A percentile compares a stretch with the other conserved stretches of the same genome.
Evolutionary conservation across 2,329 filamentous ascomycete species (phyloP).

Genomic region (Esteya vermicola): DNA sequence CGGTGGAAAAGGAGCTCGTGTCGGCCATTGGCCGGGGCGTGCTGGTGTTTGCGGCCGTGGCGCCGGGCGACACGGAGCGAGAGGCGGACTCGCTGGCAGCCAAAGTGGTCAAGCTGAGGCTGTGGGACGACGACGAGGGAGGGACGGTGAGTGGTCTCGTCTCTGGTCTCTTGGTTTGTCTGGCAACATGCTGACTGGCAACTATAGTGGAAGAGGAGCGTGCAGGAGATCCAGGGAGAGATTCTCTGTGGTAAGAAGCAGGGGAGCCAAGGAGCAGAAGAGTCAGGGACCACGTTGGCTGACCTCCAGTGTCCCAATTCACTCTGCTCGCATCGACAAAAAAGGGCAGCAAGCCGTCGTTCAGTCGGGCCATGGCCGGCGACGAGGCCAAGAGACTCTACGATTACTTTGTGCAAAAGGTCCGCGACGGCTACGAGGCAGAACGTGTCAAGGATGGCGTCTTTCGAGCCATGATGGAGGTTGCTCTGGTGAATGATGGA

Average conservation of each 20-base stretch:
- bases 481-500: slow-evolving; percentile 78
- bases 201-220: slow-evolving; percentile 72
- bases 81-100: slow-evolving; percentile 71
- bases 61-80: slow-evolving; percentile 77
- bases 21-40: slow-evolving; percentile 85
- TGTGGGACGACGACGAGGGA: slow-evolving; percentile 77
- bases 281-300: background rate
- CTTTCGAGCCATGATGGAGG: slow-evolving; percentile 99
- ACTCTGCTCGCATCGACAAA: slow-evolving; percentile 87
- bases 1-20: slow-evolving; percentile 78
- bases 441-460: slow-evolving; percentile 86
- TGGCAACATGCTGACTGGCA: background rate
- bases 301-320: slow-evolving; percentile 76
- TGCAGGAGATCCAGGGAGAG: slow-evolving; percentile 79
- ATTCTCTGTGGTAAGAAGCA: slow-evolving; percentile 68
- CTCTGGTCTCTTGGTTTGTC: background rate
- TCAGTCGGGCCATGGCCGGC: slow-evolving; percentile 72
- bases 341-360: slow-evolving; percentile 90
- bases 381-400: slow-evolving; percentile 72
- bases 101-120: slow-evolving; percentile 77
- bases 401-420: slow-evolving; percentile 64
- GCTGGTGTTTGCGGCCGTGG: slow-evolving; percentile 82
- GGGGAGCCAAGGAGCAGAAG: background rate
- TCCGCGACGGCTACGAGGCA: slow-evolving; percentile 54
- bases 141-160: slow-evolving; percentile 32